Evolutionary conservation across 805 yeast genomes (phyloP).

Genomic region (Teunomyces tritomae): DNA sequence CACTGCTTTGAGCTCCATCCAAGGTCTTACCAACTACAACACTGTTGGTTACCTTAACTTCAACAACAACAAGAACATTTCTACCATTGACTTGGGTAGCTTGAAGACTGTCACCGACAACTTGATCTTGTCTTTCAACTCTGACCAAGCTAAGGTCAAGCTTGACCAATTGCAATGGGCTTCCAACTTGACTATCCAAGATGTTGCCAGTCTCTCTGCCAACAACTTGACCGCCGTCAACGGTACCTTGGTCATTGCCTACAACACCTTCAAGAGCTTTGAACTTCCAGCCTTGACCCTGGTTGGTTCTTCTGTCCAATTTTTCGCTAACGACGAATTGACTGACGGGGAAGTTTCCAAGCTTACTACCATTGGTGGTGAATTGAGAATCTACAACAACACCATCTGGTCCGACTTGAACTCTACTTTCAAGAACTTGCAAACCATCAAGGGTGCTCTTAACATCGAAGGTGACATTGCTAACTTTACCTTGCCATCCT

Average conservation of each 20-base stretch:
- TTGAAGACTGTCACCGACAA: conserved; percentile 33
- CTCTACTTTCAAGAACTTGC: conserved; percentile 26
- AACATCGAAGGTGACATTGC: conserved; percentile 35
- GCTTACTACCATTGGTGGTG: conserved; percentile 39
- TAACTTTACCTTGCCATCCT: conserved; percentile 38
- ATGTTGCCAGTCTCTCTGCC: conserved; percentile 30
- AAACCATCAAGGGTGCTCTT: conserved; percentile 40
- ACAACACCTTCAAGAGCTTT: conserved; percentile 35
- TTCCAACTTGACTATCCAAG: conserved; percentile 44
- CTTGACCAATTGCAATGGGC: conserved; percentile 40
- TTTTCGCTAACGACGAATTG: conserved; percentile 43
- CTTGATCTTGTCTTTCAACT: conserved; percentile 41
- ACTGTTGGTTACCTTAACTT: conserved; percentile 35
- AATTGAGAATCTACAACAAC: conserved; percentile 41
- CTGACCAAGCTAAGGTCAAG: conserved; percentile 31
- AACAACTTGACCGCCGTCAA: conserved; percentile 36
- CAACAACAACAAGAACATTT: conserved; percentile 44
- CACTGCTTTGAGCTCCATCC: conserved; percentile 39
- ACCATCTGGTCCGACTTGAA: conserved; percentile 33
- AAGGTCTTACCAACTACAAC: conserved; percentile 30
- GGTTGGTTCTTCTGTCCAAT: conserved; percentile 40
- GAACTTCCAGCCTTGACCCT: conserved; percentile 28
- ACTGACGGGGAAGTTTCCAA: conserved; percentile 25
- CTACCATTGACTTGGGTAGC: conserved; percentile 30
- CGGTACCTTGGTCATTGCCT: conserved; percentile 39